Conservation (phyloP, 768 basidiomycete species). For the Leccinellum luteum region DNA sequence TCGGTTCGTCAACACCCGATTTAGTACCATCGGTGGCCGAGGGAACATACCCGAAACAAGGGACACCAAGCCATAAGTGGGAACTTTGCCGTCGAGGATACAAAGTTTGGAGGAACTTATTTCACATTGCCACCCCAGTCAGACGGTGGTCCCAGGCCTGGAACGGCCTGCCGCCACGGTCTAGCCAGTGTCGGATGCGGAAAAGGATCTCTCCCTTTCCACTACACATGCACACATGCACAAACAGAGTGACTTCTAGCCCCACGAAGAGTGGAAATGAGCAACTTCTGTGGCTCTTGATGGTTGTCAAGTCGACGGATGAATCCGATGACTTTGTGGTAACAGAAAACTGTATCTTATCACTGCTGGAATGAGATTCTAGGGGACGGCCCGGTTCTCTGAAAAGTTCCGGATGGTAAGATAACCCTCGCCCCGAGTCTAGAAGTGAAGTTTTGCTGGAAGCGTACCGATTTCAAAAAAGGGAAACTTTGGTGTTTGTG, state of each 20-base stretch:
- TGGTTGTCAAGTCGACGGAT: constrained; percentile 22
- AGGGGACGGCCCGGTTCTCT: not conserved
- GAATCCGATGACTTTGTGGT: constrained; percentile 1
- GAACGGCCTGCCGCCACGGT: not conserved
- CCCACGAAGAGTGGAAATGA: not conserved
- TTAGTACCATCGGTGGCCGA: constrained; percentile 3
- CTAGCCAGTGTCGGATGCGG: not conserved
- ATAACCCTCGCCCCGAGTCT: not conserved
- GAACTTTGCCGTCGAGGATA: constrained; percentile 6
- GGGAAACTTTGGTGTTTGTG: not conserved
- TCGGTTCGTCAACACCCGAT: constrained; percentile 20
- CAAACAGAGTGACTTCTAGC: not conserved
- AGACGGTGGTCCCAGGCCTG: not conserved
- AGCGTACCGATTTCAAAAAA: no score
- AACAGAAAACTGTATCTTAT: constrained; percentile 6
- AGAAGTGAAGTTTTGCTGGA: not conserved
- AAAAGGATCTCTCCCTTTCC: not conserved
- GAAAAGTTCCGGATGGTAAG: not conserved
- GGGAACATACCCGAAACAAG: constrained; percentile 17
- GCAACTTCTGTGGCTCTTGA: constrained; percentile 4
- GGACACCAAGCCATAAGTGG: constrained; percentile 4
- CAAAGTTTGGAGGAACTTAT: constrained; percentile 1
- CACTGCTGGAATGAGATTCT: not conserved
- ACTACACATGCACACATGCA: not conserved
- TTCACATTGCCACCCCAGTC: not conserved